Percentiles rank a stretch among this genome's conserved stretches.
phyloP scores from a whole-genome alignment of 192 early-diverging fungal species.

The Coemansia interrupta region DNA sequence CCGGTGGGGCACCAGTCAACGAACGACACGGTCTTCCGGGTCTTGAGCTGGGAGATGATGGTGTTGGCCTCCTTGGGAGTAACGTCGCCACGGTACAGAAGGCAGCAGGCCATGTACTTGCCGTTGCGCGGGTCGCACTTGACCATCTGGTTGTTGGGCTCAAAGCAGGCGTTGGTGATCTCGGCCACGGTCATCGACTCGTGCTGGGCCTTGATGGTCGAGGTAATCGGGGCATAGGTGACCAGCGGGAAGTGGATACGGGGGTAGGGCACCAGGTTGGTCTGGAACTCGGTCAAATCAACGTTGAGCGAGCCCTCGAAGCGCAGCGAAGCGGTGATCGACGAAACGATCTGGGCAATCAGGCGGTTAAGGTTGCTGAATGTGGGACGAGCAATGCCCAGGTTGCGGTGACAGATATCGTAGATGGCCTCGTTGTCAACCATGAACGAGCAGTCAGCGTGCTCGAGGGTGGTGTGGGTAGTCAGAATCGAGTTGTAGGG shows the following conservation, averaged over 20 bases:
- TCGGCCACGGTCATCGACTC: constrained; percentile 93
- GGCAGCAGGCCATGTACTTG: constrained; percentile 99
- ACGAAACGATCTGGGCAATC: constrained; percentile 98
- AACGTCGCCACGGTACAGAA: constrained; percentile 98
- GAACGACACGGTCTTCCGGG: constrained; percentile 94
- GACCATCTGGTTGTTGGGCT: constrained; percentile 98
- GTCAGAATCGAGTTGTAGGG: constrained; percentile 99
- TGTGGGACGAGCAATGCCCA: constrained; percentile 94
- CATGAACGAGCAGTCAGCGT: constrained; percentile 99
- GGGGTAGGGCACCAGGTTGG: constrained; percentile 99
- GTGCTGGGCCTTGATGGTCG: constrained; percentile 93
- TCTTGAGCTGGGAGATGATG: constrained; percentile 87
- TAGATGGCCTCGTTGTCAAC: constrained; percentile 99
- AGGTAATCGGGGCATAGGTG: constrained; percentile 94
- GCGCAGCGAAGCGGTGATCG: constrained; percentile 98
- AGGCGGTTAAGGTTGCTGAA: constrained; percentile 97
- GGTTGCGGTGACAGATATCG: constrained; percentile 97
- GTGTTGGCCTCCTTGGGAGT: constrained; percentile 96
- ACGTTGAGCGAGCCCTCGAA: constrained; percentile 99
- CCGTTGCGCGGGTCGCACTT: constrained; percentile 96
- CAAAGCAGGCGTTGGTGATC: constrained; percentile 96
- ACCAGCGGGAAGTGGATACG: constrained; percentile 99
- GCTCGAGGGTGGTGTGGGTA: constrained; percentile 98
- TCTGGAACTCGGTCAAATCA: constrained; percentile 99
- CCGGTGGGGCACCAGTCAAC: constrained; percentile 99